phyloP scores from a whole-genome alignment of 331 rosid genomes.

The Quercus lobata region DNA sequence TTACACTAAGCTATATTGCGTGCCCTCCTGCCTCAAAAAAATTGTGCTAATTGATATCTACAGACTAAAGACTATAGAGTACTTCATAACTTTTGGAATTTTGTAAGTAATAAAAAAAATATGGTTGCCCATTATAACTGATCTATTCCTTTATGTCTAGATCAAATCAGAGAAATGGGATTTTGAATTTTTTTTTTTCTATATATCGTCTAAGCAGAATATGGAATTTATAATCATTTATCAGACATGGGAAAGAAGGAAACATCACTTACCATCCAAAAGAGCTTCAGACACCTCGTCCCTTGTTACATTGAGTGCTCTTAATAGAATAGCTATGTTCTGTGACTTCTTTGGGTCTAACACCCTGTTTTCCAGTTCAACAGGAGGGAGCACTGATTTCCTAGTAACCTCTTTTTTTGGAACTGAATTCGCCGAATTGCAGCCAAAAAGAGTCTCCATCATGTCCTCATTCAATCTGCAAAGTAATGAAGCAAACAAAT shows the following conservation, averaged over 20 bases:
- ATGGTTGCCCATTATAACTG: too few species aligned
- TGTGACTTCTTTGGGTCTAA: slow-evolving; percentile 96
- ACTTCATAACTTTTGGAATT: too few species aligned
- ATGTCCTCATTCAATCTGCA: slow-evolving; percentile 89
- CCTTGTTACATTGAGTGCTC: slow-evolving; percentile 87
- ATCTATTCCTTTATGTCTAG: not conserved
- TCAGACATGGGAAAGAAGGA: not conserved
- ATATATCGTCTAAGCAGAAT: not conserved
- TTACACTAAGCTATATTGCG: not conserved
- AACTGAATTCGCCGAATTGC: slow-evolving; percentile 50
- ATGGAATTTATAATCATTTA: not conserved
- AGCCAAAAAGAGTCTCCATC: slow-evolving; percentile 94
- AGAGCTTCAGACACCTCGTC: slow-evolving; percentile 97
- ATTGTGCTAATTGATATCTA: slow-evolving; percentile 4
- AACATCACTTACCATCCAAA: slow-evolving; percentile 59
- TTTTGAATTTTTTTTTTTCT: not conserved
- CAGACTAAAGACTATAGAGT: not conserved
- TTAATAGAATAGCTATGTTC: slow-evolving; percentile 84
- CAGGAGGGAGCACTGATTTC: slow-evolving; percentile 67
- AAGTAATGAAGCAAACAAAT: not conserved
- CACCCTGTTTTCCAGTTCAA: slow-evolving; percentile 71
- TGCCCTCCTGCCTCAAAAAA: not conserved
- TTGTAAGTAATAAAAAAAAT: too few species aligned
- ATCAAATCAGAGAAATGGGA: slow-evolving; percentile 16
- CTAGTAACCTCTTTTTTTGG: slow-evolving; percentile 60